Conservation (phyloP, 2,329 filamentous ascomycete species). For the Pestalotiopsis fici region DNA sequence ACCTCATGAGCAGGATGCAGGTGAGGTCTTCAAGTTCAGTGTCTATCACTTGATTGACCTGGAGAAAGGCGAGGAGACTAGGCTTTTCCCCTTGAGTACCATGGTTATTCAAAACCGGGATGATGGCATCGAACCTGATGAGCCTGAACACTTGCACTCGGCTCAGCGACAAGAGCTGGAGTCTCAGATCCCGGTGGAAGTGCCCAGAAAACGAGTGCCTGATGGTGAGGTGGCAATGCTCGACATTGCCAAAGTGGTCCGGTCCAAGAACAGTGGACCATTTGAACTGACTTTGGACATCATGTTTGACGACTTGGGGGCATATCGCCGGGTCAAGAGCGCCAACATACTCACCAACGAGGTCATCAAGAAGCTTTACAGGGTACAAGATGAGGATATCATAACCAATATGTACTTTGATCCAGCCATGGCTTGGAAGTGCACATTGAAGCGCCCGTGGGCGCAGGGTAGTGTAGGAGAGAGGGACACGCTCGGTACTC, state of each 20-base stretch:
- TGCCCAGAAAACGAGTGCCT: not conserved
- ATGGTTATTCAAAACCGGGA: not conserved
- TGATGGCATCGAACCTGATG: not conserved
- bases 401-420: constrained; percentile 35
- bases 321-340: constrained; percentile 29
- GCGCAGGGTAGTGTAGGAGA: constrained; percentile 36
- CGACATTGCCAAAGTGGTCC: constrained; percentile 32
- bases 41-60: constrained; percentile 38
- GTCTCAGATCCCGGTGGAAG: not conserved
- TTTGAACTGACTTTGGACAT: not conserved
- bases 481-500: constrained; percentile 32
- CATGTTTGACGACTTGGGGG: constrained; percentile 30
- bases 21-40: constrained; percentile 27
- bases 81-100: constrained; percentile 7
- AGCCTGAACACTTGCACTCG: constrained; percentile 3
- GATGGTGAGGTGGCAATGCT: constrained; percentile 3
- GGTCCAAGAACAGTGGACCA: constrained; percentile 17
- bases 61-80: constrained; percentile 5
- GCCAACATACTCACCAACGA: constrained; percentile 26
- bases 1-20: constrained; percentile 31
- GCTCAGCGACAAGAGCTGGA: constrained; percentile 5
- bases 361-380: constrained; percentile 26
- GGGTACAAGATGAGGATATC: constrained; percentile 23
- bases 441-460: constrained; percentile 33
- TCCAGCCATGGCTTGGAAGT: constrained; percentile 37